Evolutionary conservation across 768 basidiomycete genomes (phyloP), one percentile per base, ranked within the genome.

Genomic region (Tylopilus plumbeoviolaceoides): DNA sequence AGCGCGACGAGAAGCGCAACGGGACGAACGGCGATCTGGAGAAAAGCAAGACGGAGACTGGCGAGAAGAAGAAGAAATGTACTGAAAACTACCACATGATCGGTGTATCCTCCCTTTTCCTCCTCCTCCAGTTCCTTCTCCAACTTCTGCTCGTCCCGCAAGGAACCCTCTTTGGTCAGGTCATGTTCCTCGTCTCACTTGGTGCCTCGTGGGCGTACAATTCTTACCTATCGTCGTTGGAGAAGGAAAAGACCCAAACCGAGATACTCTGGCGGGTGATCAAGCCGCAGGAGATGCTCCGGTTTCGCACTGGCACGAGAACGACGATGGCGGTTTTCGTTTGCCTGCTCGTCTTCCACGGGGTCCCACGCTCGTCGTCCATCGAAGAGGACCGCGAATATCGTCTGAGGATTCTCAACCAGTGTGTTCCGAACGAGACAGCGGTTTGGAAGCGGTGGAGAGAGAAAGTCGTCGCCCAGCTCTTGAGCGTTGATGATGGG

Each of bases 131-230:
- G 27, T 70, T 71, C 55, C 51, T 72, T 43, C 17, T 63, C 20
- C 72, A 72, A 33, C 65, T 72, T 15, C 58, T 72, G 25, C 58
- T 73, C 35, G 58, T 71, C 31, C 71, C 72, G 0, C 68, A 69
- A 54, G 64, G 63, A 9, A 36, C 56, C 3, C 61, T 72, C 4
- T 73, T 73, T 14, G 72, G 72, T 5, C 71, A 72, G 44, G 51
- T 64, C 44, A 61, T 72, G 67, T 72, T 73, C 46, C 48, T 69
- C 20, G 7, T 49, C 8, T 64, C 70, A 7, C 59, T 73, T 42
- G 61, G 48, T 5, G 57, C 59, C 2, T 73, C 70, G 0, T 73
- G 72, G 72, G 49, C 18, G 10, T 70, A 73, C 25, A 73, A 69
- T 35, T 60, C 64, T 0, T 71, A 63, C 43, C 55, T 70, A 4